Evolutionary conservation across 305 asterid species (phyloP), one percentile per base, ranked within the genome.

Genomic region (Rubia peregrina): DNA sequence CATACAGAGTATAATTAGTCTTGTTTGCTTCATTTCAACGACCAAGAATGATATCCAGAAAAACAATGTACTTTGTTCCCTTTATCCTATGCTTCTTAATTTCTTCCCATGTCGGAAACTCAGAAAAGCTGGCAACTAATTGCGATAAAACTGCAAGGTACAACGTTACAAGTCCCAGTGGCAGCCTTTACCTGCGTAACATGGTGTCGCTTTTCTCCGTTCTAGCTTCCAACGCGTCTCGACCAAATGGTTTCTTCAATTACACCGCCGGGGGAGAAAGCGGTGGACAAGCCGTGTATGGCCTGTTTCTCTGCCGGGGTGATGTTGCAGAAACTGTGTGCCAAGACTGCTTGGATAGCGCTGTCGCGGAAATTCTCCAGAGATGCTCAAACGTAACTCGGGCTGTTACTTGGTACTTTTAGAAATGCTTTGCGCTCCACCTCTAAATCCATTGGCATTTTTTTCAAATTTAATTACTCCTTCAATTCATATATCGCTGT

Each of bases 371-470:
- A 12, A 8, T 66, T 22, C 16, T 66, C 46, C 30, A 8, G 7
- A 3, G 2, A 6, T 75, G 78, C 60, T 60, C 71, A 3, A 12
- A 61, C 13, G 2, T 16, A 40, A 65, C 38, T 33, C 26, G 33
- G 19, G 84, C 67, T 0, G 36, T 57, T 13, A 13, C 69, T 1
- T 86, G 81, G 79, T 55, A 53, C 14, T 3, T 13, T 44, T 1
- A 44, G 16, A 44, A 9, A 44, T 44, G 10, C 51, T 44, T 11
- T 11, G 43, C 1, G 10, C 4, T 44, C 51, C 51, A 11, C 10
- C 11, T 44, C 13, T 30, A 30, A 30, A 30, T 30, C 33, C 1
- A 1, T 30, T 30, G 33, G 3, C 33, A 30, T 30, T 30, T 11
- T 44, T 44, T 11, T 44, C 3, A 11, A 44, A 44, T 11, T 44